phyloP scores from a whole-genome alignment of 306 rosid species.

The Prunus persica region Prunus_persica_NCBIv2 NC_034009.1:3150001-3150500 shows the following conservation, averaged over 20 bases:
- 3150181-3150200: not conserved
- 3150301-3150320: not conserved
- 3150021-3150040: slow-evolving; percentile 78
- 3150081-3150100: not conserved
- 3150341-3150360: not conserved
- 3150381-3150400: slow-evolving; percentile 1
- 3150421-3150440: slow-evolving; percentile 84
- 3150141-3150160: not conserved
- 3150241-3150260: not conserved
- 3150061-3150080: slow-evolving; percentile 34
- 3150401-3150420: slow-evolving; percentile 67
- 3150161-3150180: not conserved
- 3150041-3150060: slow-evolving; percentile 72
- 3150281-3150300: not conserved
- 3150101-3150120: not conserved
- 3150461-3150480: slow-evolving; percentile 76
- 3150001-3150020: slow-evolving; percentile 85
- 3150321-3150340: not conserved
- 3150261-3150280: not conserved
- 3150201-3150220: not conserved
- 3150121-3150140: not conserved
- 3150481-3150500: slow-evolving; percentile 68
- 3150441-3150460: slow-evolving; percentile 92
- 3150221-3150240: not conserved
- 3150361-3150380: not conserved